Percentiles rank a stretch among this genome's conserved stretches.
Evolutionary conservation across 179 eudicot species (phyloP).

Genomic region (Drosera spatulata): DNA sequence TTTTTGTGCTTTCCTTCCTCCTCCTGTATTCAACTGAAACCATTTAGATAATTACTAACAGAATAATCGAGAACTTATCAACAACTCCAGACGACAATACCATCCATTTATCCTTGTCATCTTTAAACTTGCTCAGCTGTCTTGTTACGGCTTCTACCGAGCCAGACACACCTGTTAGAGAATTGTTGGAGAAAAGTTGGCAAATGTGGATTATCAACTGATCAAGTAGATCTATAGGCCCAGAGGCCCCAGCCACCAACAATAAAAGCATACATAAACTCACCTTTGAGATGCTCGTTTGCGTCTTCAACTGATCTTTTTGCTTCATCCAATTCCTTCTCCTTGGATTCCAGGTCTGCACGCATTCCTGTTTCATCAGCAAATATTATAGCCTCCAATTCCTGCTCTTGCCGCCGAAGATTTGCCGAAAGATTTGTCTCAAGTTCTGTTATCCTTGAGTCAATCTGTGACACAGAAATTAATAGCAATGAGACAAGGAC

Average conservation of each 20-base stretch:
- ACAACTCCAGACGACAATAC: constrained; percentile 15
- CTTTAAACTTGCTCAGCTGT: constrained; percentile 53
- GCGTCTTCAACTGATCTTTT: constrained; percentile 40
- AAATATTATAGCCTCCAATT: constrained; percentile 62
- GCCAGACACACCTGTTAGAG: constrained; percentile 43
- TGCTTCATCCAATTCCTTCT: constrained; percentile 70
- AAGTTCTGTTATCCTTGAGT: constrained; percentile 84
- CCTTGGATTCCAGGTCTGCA: constrained; percentile 60
- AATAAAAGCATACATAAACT: constrained; percentile 7
- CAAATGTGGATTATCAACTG: too few species aligned
- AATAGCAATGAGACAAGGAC: background rate
- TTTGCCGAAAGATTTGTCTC: constrained; percentile 92
- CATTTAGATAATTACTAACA: constrained; percentile 8
- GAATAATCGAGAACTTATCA: constrained; percentile 4
- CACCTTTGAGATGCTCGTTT: constrained; percentile 66
- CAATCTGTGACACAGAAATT: constrained; percentile 33
- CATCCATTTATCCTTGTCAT: constrained; percentile 64
- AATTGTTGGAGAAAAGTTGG: background rate
- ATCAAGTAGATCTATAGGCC: too few species aligned
- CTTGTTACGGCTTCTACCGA: constrained; percentile 41
- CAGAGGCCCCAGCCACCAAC: too few species aligned
- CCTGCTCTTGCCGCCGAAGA: constrained; percentile 73
- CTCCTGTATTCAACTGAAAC: constrained; percentile 31
- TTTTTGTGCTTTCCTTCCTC: constrained; percentile 50
- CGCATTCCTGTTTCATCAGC: constrained; percentile 52